These are phyloP conservation scores for Talaromyces sp. DNA, from an alignment of 2,329 filamentous ascomycete species.

Conservation along the genomic window DNA sequence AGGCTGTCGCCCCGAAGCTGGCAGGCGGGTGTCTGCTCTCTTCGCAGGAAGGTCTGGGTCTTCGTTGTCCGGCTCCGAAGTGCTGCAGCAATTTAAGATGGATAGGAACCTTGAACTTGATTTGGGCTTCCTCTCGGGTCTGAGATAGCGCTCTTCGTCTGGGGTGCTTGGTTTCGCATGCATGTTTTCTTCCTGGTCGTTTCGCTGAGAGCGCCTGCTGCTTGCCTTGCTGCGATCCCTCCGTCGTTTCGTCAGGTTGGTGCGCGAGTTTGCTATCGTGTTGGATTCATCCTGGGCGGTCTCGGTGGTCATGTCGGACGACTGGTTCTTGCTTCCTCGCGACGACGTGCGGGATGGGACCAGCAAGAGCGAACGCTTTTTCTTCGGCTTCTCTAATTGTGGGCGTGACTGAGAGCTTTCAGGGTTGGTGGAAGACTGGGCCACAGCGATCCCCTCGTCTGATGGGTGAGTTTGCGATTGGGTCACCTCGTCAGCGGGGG, in stretches of 20 bases:
- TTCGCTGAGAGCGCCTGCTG: conserved; percentile 38
- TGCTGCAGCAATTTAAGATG: conserved; percentile 45
- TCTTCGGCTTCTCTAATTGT: conserved; percentile 24
- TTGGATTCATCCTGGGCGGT: conserved; percentile 38
- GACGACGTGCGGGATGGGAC: conserved; percentile 35
- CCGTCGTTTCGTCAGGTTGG: conserved; percentile 57
- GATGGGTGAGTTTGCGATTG: conserved; percentile 9
- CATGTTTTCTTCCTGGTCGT: conserved; percentile 26
- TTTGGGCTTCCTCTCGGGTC: conserved; percentile 36
- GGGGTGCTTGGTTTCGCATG: conserved; percentile 26
- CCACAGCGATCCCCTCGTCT: conserved; percentile 6
- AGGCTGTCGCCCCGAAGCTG: conserved; percentile 27
- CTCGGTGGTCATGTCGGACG: conserved; percentile 27
- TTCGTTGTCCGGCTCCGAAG: conserved; percentile 39
- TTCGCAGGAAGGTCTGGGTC: conserved; percentile 41
- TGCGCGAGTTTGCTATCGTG: conserved; percentile 59
- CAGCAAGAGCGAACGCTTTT: conserved; percentile 30
- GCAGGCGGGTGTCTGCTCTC: conserved; percentile 36
- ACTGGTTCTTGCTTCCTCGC: conserved; percentile 29
- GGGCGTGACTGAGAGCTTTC: conserved; percentile 10
- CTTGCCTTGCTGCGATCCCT: conserved; percentile 64
- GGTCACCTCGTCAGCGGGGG: conserved; percentile 6
- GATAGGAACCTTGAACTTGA: conserved; percentile 36
- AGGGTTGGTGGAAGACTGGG: conserved; percentile 6
- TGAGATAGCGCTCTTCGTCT: conserved; percentile 26